Base-by-base conservation (phyloP, 2,329 filamentous ascomycete genomes). In the Penicillium sp. region DNA sequence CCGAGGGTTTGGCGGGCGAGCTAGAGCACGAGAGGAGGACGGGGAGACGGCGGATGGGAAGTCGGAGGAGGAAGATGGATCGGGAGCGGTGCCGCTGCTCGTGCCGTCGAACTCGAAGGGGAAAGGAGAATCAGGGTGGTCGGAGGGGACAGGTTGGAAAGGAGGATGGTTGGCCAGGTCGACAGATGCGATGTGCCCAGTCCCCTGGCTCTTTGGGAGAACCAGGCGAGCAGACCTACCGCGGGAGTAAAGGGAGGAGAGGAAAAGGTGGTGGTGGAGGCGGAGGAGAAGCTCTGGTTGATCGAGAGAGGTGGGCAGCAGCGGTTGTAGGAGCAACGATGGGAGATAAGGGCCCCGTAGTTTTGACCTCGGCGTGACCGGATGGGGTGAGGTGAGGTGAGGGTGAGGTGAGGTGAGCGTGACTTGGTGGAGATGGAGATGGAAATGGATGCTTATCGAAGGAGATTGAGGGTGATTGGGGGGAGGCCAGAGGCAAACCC, bases 151-250 rank as follows among this genome's bases (percentile, higher is more conserved):
- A 81, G 83, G 72, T 71, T 76, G 73, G 70, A 75, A 77, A 75
- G 82, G 77, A 71, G 68, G 78, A 79, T 84, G 82, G 84, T 88
- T 82, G 82, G 87, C 87, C 87, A 90, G 87, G 81, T 85, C 86
- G 85, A 84, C 76, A 73, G 74, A 75, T 41, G 76, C 63, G 65
- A 66, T 65, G 65, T 74, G 72, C 71, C 67, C 67, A 69, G 64
- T 66, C 62, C 58, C 68, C 73, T 71, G 71, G 72, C 69, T 74
- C 73, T 68, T 63, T 60, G 55, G 43, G 58, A 73, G 72, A 75
- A 75, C 72, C 72, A 75, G 71, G 70, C 68, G 71, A 72, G 68
- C 68, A 75, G 71, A 74, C 65, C 66, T 68, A 55, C 61, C 65
- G 58, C 58, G 51, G 39, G 58, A n/a, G n/a, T n/a, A n/a, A 62